phyloP scores from a whole-genome alignment of 352 stramenopile genomes.

The Aphanomyces euteiches region DNA sequence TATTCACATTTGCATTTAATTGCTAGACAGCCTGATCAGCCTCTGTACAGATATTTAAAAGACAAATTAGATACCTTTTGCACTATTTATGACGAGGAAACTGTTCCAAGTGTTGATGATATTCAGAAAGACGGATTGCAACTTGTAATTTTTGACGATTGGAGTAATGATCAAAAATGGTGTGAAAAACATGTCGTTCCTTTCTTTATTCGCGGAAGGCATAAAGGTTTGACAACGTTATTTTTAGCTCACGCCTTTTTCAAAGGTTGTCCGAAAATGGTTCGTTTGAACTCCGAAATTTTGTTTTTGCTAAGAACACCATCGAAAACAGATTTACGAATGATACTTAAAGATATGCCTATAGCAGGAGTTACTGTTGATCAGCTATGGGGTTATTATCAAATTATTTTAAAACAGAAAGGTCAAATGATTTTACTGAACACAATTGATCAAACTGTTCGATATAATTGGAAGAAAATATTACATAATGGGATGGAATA shows the following conservation, averaged over 20 bases:
- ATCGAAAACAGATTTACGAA: not conserved
- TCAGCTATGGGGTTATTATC: not conserved
- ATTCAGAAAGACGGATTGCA: constrained; percentile 11
- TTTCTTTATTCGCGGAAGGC: constrained; percentile 4
- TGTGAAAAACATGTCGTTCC: not conserved
- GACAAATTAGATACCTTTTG: constrained; percentile 2
- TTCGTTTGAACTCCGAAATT: not conserved
- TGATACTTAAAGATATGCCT: not conserved
- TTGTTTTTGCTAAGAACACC: not conserved
- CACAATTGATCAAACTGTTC: not conserved
- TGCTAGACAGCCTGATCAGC: not conserved
- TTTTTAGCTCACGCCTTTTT: not conserved
- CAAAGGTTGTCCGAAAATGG: not conserved
- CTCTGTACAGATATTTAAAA: constrained; percentile 8
- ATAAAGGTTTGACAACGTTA: not conserved
- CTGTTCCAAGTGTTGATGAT: not conserved
- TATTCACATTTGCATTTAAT: constrained; percentile 18
- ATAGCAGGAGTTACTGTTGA: not conserved
- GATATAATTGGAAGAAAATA: not conserved
- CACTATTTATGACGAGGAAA: not conserved
- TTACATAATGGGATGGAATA: not conserved
- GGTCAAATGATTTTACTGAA: not conserved
- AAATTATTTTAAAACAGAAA: not conserved
- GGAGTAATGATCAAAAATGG: not conserved
- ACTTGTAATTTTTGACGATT: constrained; percentile 9